These are phyloP conservation scores for Chaetomium tenue DNA, from an alignment of 495 filamentous ascomycete genomes.

Conservation along the genomic window DNA sequence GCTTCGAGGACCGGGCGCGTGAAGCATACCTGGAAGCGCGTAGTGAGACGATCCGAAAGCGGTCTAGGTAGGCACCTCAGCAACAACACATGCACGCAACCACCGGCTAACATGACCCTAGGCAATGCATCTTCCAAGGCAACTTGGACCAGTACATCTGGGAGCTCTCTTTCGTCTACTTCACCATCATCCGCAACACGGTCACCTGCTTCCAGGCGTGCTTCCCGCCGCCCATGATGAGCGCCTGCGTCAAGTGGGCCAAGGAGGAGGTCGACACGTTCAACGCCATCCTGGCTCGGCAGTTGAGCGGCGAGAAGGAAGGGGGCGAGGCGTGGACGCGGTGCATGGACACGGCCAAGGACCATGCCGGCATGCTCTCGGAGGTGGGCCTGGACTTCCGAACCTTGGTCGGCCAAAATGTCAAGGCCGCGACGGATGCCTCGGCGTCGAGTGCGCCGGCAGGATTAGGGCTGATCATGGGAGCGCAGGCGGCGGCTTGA, in stretches of 20 bases:
- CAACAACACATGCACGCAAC: background rate
- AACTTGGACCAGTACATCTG: slow-evolving; percentile 89
- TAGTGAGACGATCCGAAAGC: slow-evolving; percentile 68
- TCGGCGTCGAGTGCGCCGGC: slow-evolving; percentile 33
- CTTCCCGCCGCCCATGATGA: slow-evolving; percentile 82
- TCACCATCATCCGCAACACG: slow-evolving; percentile 88
- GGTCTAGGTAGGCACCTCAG: slow-evolving; percentile 62
- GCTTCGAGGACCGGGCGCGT: slow-evolving; percentile 84
- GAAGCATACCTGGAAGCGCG: slow-evolving; percentile 82
- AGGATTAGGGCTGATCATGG: slow-evolving; percentile 44
- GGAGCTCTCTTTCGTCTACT: slow-evolving; percentile 95
- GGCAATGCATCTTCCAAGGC: slow-evolving; percentile 91
- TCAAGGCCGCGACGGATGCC: slow-evolving; percentile 22
- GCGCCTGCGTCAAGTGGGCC: slow-evolving; percentile 92
- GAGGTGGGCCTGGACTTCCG: slow-evolving; percentile 91
- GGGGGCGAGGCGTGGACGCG: slow-evolving; percentile 70
- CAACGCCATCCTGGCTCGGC: slow-evolving; percentile 74
- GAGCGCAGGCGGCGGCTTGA: slow-evolving; percentile 10
- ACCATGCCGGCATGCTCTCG: slow-evolving; percentile 73
- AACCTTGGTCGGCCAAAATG: slow-evolving; percentile 58
- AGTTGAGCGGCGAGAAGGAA: slow-evolving; percentile 75
- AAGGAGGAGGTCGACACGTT: slow-evolving; percentile 89
- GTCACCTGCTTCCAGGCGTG: slow-evolving; percentile 83
- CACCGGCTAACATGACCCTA: slow-evolving; percentile 43
- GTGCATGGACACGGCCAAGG: slow-evolving; percentile 77